Evolutionary conservation across 2,329 filamentous ascomycete genomes (phyloP).

Genomic region (Epichloe gansuensis): DNA sequence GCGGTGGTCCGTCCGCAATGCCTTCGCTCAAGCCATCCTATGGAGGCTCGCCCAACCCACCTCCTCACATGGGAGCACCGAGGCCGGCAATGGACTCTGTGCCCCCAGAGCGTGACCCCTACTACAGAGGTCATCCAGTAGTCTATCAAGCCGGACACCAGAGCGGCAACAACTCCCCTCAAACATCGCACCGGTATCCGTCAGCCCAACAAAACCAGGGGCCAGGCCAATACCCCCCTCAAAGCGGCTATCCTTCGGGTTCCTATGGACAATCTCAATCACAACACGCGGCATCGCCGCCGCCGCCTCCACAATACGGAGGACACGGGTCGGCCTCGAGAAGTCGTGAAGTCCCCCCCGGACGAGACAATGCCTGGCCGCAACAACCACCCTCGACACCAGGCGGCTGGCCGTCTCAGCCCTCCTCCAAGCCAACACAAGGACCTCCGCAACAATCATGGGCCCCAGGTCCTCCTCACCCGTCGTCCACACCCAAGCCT

Average conservation of each 20-base stretch:
- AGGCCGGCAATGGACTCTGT: constrained; percentile 28
- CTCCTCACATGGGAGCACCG: constrained; percentile 33
- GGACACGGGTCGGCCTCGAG: constrained; percentile 32
- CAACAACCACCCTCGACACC: constrained; percentile 11
- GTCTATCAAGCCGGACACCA: constrained; percentile 23
- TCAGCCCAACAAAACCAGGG: constrained; percentile 25
- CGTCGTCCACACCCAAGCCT: constrained; percentile 18
- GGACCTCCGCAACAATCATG: constrained; percentile 23
- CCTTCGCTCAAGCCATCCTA: constrained; percentile 42
- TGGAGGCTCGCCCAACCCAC: constrained; percentile 34
- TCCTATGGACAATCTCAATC: constrained; percentile 26
- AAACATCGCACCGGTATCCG: constrained; percentile 33
- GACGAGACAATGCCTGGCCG: constrained; percentile 23
- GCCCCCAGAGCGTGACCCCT: constrained; percentile 30
- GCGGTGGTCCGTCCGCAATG: constrained; percentile 32
- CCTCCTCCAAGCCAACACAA: constrained; percentile 20
- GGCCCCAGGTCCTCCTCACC: constrained; percentile 16
- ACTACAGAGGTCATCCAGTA: constrained; percentile 31
- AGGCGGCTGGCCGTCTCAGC: constrained; percentile 18
- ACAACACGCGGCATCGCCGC: constrained; percentile 35
- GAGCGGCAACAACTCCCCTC: constrained; percentile 31
- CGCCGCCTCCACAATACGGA: constrained; percentile 20
- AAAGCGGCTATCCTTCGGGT: constrained; percentile 28
- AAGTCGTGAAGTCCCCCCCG: constrained; percentile 28
- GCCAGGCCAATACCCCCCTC: constrained; percentile 26